These are phyloP conservation scores for Alternaria conjuncta DNA, from an alignment of 2,329 filamentous ascomycete species.

Conservation along the genomic window DNA sequence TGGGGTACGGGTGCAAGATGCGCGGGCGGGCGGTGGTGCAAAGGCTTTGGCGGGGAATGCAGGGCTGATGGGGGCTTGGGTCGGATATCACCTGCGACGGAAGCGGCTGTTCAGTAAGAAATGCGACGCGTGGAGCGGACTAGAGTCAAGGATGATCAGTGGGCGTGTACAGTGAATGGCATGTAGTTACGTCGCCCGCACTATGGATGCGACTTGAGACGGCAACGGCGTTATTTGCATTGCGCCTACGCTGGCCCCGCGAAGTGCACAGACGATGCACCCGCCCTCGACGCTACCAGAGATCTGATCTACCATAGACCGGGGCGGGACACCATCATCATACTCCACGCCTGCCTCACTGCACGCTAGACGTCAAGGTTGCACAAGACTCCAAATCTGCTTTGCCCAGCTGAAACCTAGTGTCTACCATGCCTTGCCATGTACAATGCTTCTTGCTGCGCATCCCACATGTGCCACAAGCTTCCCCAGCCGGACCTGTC, in stretches of 20 bases:
- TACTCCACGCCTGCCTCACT: conserved; percentile 3
- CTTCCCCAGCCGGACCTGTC: not conserved
- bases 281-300: conserved; percentile 18
- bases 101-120: conserved; percentile 2
- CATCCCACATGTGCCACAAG: not conserved
- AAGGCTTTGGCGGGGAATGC: conserved; percentile 18
- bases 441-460: not conserved
- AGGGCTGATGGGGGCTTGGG: conserved; percentile 8
- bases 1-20: conserved; percentile 11
- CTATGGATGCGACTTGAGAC: conserved; percentile 17
- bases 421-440: not conserved
- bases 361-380: not conserved
- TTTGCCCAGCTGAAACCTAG: not conserved
- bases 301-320: conserved; percentile 12
- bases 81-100: conserved; percentile 18
- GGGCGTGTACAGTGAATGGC: conserved; percentile 7
- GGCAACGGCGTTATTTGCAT: conserved; percentile 25
- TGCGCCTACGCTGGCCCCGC: conserved; percentile 24
- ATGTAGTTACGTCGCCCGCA: conserved; percentile 13
- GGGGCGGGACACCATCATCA: not conserved
- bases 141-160: not conserved
- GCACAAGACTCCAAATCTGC: not conserved
- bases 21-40: conserved; percentile 21
- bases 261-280: conserved; percentile 24
- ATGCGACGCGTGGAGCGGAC: conserved; percentile 7